These are phyloP conservation scores for Volvariella volvacea DNA, from an alignment of 1,284 basidiomycete genomes.

Conservation along the genomic window DNA sequence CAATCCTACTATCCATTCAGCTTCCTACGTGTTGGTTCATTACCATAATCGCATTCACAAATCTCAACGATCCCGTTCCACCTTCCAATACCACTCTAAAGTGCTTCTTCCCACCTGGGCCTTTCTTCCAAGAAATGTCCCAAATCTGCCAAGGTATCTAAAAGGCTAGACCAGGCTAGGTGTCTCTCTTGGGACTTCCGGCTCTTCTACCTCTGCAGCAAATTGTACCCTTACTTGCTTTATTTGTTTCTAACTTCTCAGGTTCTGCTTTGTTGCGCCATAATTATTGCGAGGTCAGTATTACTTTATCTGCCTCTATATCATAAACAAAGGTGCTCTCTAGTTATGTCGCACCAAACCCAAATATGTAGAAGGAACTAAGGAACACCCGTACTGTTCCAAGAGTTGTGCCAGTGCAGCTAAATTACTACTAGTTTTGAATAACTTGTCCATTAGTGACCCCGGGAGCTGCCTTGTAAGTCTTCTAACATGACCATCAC, in stretches of 20 bases:
- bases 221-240: conserved; percentile 19
- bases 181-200: conserved; percentile 8
- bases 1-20: too few relatives aligned
- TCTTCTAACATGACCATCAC: conserved; percentile 3
- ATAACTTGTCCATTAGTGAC: conserved; percentile 7
- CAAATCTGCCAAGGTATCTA: conserved; percentile 38
- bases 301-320: not conserved
- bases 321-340: not conserved
- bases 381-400: conserved; percentile 37
- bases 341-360: conserved; percentile 45
- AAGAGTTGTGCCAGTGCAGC: conserved; percentile 37
- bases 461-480: conserved; percentile 32
- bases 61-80: conserved; percentile 34
- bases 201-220: conserved; percentile 15
- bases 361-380: conserved; percentile 38
- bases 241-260: conserved; percentile 19
- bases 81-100: conserved; percentile 42
- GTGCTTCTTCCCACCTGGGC: too few relatives aligned
- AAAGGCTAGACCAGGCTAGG: conserved; percentile 13
- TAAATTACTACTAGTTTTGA: conserved; percentile 18
- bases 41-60: not conserved
- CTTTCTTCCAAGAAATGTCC: conserved; percentile 42
- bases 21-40: too few relatives aligned
- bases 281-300: conserved; percentile 32
- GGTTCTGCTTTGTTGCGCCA: conserved; percentile 12